Evolutionary conservation across 164 flowering plant genomes (phyloP), one percentile per base, ranked within the genome.

Genomic region (Stephania cephalantha): DNA sequence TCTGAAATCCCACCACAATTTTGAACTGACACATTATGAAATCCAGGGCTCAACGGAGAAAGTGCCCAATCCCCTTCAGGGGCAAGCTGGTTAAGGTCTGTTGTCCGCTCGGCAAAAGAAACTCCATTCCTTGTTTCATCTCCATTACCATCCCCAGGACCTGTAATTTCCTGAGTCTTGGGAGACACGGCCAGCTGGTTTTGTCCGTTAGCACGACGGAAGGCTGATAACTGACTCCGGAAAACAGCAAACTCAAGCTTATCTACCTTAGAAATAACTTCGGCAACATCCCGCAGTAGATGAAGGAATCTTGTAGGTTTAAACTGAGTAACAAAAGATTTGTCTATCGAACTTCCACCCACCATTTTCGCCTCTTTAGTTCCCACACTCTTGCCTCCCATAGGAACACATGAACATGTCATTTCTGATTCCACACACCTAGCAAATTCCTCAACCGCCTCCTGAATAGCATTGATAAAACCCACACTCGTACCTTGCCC

Each of bases 381-480:
- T 53, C 80, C 84, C 31, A 79, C 71, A 63, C 80, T 76, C 46
- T 46, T 44, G 53, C 71, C 69, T 48, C 78, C 87, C 31, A 71
- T 72, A 1, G 76, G 73, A 9, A 85, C 73, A 79, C 94, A 90
- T 52, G 83, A 67, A 71, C 92, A 91, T 66, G 81, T 75, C 91
- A 89, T 85, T 65, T 88, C 79, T 72, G 77, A 75, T 74, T 85
- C 88, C 72, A 89, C 74, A 74, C 76, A 73, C 50, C 87, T 82
- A n/a, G 89, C 85, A 69, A 94, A 71, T 75, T 86, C 91, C 55
- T 80, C 81, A 77, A 88, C 58, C 30, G 91, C 89, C 31, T 72
- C 75, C 76, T 87, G 73, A 13, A 92, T 86, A 50, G 95, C 97
- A 73, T 69, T 68, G 3, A 78, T 66, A 73, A 92, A 91, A 55